Percentiles rank a stretch among this genome's conserved stretches.
These are phyloP conservation scores for Athelia sp. DNA, from an alignment of 1,284 basidiomycete genomes.

Conservation along the genomic window DNA sequence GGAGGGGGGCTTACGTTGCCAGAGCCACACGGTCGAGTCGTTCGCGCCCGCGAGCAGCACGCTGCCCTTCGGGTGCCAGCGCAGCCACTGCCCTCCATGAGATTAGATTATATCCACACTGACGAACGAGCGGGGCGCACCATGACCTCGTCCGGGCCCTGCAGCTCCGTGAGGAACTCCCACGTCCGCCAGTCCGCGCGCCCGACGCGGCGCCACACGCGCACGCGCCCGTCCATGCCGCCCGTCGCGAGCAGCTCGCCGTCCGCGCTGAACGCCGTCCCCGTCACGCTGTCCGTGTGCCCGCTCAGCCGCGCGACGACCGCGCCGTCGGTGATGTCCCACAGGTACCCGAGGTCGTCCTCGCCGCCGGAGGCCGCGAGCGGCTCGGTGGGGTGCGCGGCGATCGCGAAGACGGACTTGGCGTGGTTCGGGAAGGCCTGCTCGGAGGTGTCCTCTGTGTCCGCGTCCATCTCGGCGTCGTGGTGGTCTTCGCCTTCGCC, in stretches of 20 bases:
- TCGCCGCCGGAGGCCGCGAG: conserved; percentile 92
- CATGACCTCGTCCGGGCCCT: conserved; percentile 94
- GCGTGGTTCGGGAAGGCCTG: conserved; percentile 61
- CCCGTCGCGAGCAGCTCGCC: conserved; percentile 93
- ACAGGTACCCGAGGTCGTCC: conserved; percentile 94
- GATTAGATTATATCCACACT: conserved; percentile 1
- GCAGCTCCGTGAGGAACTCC: conserved; percentile 90
- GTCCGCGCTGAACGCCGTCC: conserved; percentile 78
- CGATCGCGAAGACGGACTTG: conserved; percentile 82
- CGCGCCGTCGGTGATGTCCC: conserved; percentile 83
- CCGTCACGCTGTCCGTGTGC: conserved; percentile 89
- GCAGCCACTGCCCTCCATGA: conserved; percentile 81
- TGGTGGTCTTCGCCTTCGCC: conserved; percentile 34
- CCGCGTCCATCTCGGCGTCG: conserved; percentile 17
- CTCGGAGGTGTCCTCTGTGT: conserved; percentile 55
- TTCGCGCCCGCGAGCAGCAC: conserved; percentile 91
- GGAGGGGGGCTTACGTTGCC: conserved; percentile 83
- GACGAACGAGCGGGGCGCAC: conserved; percentile 40
- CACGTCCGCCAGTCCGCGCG: conserved; percentile 73
- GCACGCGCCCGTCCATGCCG: conserved; percentile 94
- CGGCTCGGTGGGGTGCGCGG: conserved; percentile 82
- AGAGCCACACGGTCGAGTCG: conserved; percentile 96
- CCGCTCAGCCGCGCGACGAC: conserved; percentile 83
- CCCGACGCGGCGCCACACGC: conserved; percentile 84
- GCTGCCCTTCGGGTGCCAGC: conserved; percentile 94